Conservation (phyloP, 2,329 filamentous ascomycete genomes). For the Colletotrichum tofieldiae region DNA sequence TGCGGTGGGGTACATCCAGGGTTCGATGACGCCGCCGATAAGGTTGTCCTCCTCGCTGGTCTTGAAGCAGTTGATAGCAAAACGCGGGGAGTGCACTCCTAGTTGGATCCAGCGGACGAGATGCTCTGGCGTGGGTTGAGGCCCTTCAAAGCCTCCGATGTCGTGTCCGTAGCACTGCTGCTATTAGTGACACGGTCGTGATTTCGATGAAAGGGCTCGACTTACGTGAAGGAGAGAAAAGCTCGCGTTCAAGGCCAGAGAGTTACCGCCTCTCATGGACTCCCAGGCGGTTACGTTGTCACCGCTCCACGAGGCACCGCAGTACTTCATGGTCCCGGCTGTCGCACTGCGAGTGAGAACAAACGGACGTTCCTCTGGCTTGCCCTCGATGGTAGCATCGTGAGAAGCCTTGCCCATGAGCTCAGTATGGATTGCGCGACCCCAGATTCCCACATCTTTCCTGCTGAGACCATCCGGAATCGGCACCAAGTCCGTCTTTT, state of each 20-base stretch:
- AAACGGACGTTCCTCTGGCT: constrained; percentile 75
- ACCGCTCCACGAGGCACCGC: constrained; percentile 81
- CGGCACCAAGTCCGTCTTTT: constrained; percentile 53
- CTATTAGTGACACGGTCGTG: background rate
- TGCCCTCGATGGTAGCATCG: constrained; percentile 73
- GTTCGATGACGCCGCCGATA: constrained; percentile 82
- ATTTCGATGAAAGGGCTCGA: background rate
- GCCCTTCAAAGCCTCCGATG: constrained; percentile 83
- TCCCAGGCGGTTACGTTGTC: constrained; percentile 84
- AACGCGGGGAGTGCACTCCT: constrained; percentile 78
- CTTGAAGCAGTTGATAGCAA: constrained; percentile 86
- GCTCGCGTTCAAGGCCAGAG: constrained; percentile 77
- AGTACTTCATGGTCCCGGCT: constrained; percentile 78
- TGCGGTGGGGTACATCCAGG: constrained; percentile 82
- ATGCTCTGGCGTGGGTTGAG: constrained; percentile 79
- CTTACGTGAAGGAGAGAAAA: constrained; percentile 75
- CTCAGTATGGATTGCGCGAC: constrained; percentile 78
- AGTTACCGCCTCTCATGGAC: constrained; percentile 80
- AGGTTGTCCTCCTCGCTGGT: constrained; percentile 76
- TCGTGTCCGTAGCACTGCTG: constrained; percentile 78
- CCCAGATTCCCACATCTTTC: constrained; percentile 77
- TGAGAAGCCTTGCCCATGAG: constrained; percentile 80
- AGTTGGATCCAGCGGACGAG: constrained; percentile 82
- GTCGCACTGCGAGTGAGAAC: constrained; percentile 81
- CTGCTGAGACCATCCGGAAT: constrained; percentile 55